A percentile compares a stretch with the other conserved stretches of the same genome.
phyloP scores from a whole-genome alignment of 495 filamentous ascomycete species.

The Jackrogersella multiformis region DNA sequence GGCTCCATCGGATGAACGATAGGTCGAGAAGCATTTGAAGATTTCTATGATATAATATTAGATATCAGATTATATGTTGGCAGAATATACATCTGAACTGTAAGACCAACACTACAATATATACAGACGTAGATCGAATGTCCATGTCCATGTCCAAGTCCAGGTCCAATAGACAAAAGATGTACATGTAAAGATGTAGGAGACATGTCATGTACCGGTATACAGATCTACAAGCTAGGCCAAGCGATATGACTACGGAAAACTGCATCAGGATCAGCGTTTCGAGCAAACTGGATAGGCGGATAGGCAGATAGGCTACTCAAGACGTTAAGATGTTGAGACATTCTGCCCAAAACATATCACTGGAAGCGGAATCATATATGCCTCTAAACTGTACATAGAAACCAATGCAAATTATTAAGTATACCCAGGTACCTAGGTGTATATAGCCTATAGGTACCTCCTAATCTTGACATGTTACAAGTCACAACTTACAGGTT shows the following conservation, averaged over 20 bases:
- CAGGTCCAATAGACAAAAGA: background rate
- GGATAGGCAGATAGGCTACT: constrained; percentile 1
- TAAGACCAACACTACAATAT: constrained; percentile 3
- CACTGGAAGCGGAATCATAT: background rate
- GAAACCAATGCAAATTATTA: background rate
- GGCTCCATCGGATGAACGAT: constrained; percentile 2
- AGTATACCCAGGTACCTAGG: background rate
- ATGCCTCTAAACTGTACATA: background rate
- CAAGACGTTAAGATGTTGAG: constrained; percentile 1
- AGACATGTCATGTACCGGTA: background rate
- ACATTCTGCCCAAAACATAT: background rate
- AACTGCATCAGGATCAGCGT: constrained; percentile 26
- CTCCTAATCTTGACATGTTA: background rate
- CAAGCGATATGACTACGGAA: constrained; percentile 28
- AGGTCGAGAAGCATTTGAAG: background rate
- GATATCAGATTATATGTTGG: background rate
- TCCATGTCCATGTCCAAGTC: background rate
- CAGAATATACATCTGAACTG: background rate
- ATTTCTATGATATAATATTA: background rate
- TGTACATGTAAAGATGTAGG: background rate
- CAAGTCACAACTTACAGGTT: background rate
- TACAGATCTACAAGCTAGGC: constrained; percentile 2
- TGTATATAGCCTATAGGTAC: background rate
- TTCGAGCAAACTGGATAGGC: constrained; percentile 29
- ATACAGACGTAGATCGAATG: constrained; percentile 1